These are phyloP conservation scores for Phaeosphaeria sp. DNA, from an alignment of 2,329 filamentous ascomycete species.

Conservation along the genomic window DNA sequence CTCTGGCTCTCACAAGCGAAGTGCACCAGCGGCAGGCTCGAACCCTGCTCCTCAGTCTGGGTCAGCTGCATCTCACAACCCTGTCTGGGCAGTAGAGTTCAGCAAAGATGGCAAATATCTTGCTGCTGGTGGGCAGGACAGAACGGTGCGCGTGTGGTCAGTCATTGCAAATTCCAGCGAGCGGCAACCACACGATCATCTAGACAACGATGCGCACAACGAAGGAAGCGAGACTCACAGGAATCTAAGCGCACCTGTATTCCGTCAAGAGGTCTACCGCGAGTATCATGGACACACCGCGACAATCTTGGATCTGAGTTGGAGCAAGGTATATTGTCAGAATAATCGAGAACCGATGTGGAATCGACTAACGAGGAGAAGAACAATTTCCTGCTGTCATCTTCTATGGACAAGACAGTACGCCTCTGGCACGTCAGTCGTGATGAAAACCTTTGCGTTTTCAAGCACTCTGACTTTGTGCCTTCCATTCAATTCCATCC, in stretches of 20 bases:
- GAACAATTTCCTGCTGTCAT: constrained; percentile 95
- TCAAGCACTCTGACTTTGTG: constrained; percentile 94
- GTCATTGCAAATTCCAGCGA: constrained; percentile 86
- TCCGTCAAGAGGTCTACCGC: constrained; percentile 76
- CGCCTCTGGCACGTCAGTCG: constrained; percentile 90
- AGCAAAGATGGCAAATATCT: constrained; percentile 90
- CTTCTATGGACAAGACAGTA: constrained; percentile 98
- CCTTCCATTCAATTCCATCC: constrained; percentile 96
- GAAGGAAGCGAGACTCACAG: constrained; percentile 59
- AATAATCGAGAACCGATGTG: neutral
- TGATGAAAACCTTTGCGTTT: constrained; percentile 86
- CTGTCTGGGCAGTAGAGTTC: constrained; percentile 92
- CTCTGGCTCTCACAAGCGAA: constrained; percentile 53
- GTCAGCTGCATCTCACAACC: constrained; percentile 58
- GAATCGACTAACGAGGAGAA: constrained; percentile 26
- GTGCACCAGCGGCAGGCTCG: constrained; percentile 27
- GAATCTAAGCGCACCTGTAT: constrained; percentile 87
- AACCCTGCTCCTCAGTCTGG: constrained; percentile 42
- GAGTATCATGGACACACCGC: constrained; percentile 85
- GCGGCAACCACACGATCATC: constrained; percentile 73
- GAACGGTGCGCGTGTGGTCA: constrained; percentile 84
- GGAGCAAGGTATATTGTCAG: constrained; percentile 74
- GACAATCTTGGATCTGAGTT: constrained; percentile 89
- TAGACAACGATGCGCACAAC: constrained; percentile 62
- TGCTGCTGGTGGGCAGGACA: constrained; percentile 90